Evolutionary conservation across 805 yeast species (phyloP), one percentile per base, ranked within the genome.

Genomic region (Saturnispora mendoncae): DNA sequence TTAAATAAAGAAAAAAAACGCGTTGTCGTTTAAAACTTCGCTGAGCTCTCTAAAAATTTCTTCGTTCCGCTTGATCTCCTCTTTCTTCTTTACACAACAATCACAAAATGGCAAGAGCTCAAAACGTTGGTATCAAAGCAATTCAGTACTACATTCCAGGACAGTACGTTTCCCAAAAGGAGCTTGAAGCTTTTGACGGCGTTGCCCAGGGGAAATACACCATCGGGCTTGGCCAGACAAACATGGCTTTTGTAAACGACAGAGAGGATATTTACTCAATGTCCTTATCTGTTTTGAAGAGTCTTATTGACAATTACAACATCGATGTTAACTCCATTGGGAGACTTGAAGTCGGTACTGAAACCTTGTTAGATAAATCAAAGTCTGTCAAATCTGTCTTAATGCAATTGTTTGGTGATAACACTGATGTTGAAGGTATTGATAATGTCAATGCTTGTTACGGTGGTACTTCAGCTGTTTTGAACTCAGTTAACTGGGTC

Each of bases 381-480:
- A 92, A 92, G 71, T 83, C 95, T 33, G 95, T 90, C 58, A 92
- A 92, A 70, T 78, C 96, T 28, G 95, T 92, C 32, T 72, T 92
- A 64, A 90, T 87, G 84, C 97, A 88, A 68, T 76, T 92, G 51
- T 80, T 92, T 52, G 86, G 82, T 45, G 90, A 76, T 41, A 92
- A 92, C 72, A 65, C 72, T 54, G 97, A 92, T 58, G 71, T 90
- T 54, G 98, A 92, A 68, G 98, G 98, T 66, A 71, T 92, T 48
- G 98, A 92, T 66, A 87, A 95, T 51, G 63, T 87, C 56, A 92
- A 92, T 65, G 98, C 98, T 25, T 92, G 98, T 70, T 92, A 92
- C 65, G 98, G 98, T 64, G 98, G 97, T 64, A 90, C 97, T 49
- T 78, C 80, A 55, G 97, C 98, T 9, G 75, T 92, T 24, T 80